Evolutionary conservation across 345 rosid species (phyloP), one percentile per base, ranked within the genome.

Genomic region (Turritis glabra): DNA sequence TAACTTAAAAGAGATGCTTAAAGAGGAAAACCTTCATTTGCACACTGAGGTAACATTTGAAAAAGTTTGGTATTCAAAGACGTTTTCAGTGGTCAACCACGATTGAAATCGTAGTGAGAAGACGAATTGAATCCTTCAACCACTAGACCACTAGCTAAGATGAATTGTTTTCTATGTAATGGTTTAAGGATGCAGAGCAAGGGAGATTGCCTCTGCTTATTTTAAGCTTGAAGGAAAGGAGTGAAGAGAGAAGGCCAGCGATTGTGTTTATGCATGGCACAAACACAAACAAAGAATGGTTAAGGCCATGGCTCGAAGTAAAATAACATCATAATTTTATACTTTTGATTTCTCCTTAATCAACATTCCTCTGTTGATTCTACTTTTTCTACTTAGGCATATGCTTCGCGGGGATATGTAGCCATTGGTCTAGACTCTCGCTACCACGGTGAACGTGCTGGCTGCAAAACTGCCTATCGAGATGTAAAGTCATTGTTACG

Each of bases 241-340:
- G 13, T 44, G 70, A 47, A 19, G 80, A 77, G 48, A 90, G 56
- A 78, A 89, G 80, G 43, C 96, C 96, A 72, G 91, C 91, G 52
- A 71, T 95, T 62, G 96, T 95, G 64, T 90, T 95, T 75, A 88
- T 95, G 70, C 99, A 95, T 40, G 88, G 96, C 79, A 82, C 96
- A 11, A 72, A 76, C 64, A 83, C 87, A 80, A 83, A 85, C 87
- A 92, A 92, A 79, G 97, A 92, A 73, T 92, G 92, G 98, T 37
- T 92, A 46, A 83, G 89, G 52, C 99, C 98, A 1, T 80, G 90
- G 92, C 93, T 95, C 71, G 91, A 90, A 86, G 99, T 92, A 71
- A 57, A 13, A 4, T 13, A 64, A 57, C 22, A 54, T 14, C 35
- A 22, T n/a, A 10, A 2, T 57, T 65, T 52, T 2, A 11, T 11